Conservation (phyloP, 257 asterid genomes). For the Verbena officinalis region DNA sequence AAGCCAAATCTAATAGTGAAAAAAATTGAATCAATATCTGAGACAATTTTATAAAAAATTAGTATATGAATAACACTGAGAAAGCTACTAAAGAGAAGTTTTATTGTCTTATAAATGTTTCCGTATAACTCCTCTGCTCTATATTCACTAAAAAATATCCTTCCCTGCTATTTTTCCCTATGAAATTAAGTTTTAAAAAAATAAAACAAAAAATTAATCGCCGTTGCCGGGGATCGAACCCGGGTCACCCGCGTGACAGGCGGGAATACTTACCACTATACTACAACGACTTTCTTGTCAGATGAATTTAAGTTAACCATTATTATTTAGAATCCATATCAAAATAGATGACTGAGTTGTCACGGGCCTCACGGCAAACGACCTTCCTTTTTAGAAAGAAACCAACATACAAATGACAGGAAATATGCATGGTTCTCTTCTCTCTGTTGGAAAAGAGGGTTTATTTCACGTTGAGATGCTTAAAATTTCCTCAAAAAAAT, state of each 20-base stretch:
- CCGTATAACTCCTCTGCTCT: no score
- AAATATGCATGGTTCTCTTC: background rate
- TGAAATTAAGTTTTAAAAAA: background rate
- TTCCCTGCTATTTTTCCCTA: no score
- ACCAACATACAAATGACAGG: background rate
- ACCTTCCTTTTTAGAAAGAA: background rate
- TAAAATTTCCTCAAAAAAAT: background rate
- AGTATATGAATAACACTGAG: no score
- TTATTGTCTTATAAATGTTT: no score
- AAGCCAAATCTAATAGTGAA: no score
- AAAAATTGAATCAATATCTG: no score
- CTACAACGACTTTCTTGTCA: conserved; percentile 62
- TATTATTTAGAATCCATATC: no score
- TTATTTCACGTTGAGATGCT: conserved; percentile 9
- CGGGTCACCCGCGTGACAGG: conserved; percentile 99
- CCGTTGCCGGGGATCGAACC: conserved; percentile 99
- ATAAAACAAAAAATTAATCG: conserved; percentile 16
- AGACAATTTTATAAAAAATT: no score
- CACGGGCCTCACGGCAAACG: background rate
- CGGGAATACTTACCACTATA: conserved; percentile 96
- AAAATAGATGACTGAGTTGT: background rate
- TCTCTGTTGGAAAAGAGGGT: background rate
- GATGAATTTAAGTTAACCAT: background rate
- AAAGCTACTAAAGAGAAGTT: no score
- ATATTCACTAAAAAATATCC: no score